Evolutionary conservation across 352 stramenopile genomes (phyloP).

Genomic region (Globisporangium parvum): DNA sequence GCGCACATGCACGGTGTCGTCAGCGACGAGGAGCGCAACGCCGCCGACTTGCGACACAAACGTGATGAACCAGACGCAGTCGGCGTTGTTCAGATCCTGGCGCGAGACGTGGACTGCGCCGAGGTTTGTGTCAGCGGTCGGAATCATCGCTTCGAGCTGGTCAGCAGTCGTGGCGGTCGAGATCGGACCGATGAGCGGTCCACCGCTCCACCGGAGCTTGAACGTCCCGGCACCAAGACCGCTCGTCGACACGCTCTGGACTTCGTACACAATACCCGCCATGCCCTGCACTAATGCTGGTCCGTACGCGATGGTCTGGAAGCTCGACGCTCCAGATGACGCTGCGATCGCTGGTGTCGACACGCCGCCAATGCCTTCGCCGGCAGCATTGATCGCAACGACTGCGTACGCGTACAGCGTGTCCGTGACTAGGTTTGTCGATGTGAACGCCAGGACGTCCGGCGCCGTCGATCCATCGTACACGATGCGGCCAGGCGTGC

Average conservation of each 20-base stretch:
- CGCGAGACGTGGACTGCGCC: conserved; percentile 57
- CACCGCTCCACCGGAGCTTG: conserved; percentile 35
- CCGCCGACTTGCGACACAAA: conserved; percentile 85
- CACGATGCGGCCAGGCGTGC: conserved; percentile 85
- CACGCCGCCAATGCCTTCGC: conserved; percentile 78
- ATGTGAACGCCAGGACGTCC: conserved; percentile 71
- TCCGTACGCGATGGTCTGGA: conserved; percentile 87
- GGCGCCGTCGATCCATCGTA: conserved; percentile 89
- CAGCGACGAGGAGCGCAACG: conserved; percentile 51
- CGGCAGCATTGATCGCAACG: conserved; percentile 89
- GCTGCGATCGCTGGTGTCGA: conserved; percentile 90
- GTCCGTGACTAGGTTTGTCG: conserved; percentile 81
- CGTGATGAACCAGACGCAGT: conserved; percentile 79
- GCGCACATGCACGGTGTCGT: conserved; percentile 34
- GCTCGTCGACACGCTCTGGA: conserved; percentile 85
- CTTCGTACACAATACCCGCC: conserved; percentile 92
- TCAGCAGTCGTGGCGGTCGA: conserved; percentile 31
- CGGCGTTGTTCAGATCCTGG: conserved; percentile 33
- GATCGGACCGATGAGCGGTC: conserved; percentile 34
- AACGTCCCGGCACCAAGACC: conserved; percentile 34
- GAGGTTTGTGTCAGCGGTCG: conserved; percentile 23
- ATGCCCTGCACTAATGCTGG: conserved; percentile 86
- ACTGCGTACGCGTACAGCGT: conserved; percentile 92
- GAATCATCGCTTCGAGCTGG: conserved; percentile 35
- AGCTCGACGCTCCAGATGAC: conserved; percentile 80